phyloP scores from a whole-genome alignment of 2,329 filamentous ascomycete species.

The Verticillium tricorpus region DNA sequence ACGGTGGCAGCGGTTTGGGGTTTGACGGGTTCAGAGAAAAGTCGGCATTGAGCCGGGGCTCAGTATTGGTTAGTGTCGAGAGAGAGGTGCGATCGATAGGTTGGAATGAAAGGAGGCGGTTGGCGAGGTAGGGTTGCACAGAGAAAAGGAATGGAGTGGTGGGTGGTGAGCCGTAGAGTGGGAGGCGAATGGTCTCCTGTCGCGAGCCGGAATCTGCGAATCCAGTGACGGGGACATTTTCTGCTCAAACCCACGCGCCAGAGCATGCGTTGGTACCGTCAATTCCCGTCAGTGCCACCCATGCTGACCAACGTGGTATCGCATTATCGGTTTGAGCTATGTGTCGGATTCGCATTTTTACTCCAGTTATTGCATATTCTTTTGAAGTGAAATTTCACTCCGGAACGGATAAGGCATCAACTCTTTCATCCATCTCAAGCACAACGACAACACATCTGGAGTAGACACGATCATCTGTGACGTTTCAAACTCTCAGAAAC shows the following conservation, averaged over 20 bases:
- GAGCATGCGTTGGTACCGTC: not conserved
- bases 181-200: not conserved
- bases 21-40: constrained; percentile 8
- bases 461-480: not conserved
- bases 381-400: not conserved
- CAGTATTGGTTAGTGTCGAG: not conserved
- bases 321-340: not conserved
- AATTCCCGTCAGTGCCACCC: not conserved
- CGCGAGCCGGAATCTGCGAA: not conserved
- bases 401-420: not conserved
- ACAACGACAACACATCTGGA: not conserved
- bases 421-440: not conserved
- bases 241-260: not conserved
- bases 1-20: constrained; percentile 9
- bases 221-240: constrained; percentile 1
- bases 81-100: not conserved
- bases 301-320: not conserved
- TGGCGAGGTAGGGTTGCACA: not conserved
- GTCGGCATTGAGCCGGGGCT: not conserved
- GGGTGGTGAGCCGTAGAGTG: not conserved
- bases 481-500: not conserved
- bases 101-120: not conserved
- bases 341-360: not conserved
- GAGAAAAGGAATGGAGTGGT: not conserved
- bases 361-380: not conserved